These are phyloP conservation scores for Phylloporus rhodoxanthus DNA, from an alignment of 768 basidiomycete genomes.

Conservation along the genomic window DNA sequence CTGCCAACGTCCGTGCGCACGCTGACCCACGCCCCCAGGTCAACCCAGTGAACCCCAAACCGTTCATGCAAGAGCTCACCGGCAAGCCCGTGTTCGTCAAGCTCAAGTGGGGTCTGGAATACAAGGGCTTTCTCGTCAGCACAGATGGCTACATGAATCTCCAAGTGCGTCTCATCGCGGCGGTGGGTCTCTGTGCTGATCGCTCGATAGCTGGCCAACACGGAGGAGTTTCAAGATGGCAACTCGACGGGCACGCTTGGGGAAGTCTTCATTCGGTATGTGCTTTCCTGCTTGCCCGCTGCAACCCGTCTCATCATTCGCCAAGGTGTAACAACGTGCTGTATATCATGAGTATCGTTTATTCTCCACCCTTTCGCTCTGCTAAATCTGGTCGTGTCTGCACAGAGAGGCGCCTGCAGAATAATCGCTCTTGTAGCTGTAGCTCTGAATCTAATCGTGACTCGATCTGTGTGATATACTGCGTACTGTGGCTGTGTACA, in stretches of 20 bases:
- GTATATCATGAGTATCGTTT: slow-evolving; percentile 76
- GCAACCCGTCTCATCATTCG: slow-evolving; percentile 8
- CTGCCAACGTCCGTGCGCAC: background rate
- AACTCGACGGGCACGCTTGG: slow-evolving; percentile 94
- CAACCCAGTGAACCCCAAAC: slow-evolving; percentile 96
- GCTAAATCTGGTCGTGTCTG: slow-evolving; percentile 23
- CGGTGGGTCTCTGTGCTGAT: background rate
- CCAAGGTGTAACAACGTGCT: slow-evolving; percentile 90
- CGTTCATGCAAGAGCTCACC: slow-evolving; percentile 96
- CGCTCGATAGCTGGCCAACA: slow-evolving; percentile 79
- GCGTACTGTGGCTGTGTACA: slow-evolving; percentile 5
- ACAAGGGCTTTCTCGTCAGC: slow-evolving; percentile 97
- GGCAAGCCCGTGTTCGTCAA: slow-evolving; percentile 94
- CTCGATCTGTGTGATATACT: background rate
- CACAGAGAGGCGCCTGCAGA: slow-evolving; percentile 74
- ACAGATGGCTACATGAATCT: slow-evolving; percentile 99
- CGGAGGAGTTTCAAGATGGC: slow-evolving; percentile 96
- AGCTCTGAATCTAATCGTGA: slow-evolving; percentile 3
- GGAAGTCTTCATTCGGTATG: slow-evolving; percentile 96
- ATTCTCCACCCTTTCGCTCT: background rate
- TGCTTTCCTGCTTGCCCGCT: background rate
- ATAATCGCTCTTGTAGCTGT: slow-evolving; percentile 17
- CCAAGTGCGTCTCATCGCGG: slow-evolving; percentile 52
- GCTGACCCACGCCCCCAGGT: slow-evolving; percentile 42
- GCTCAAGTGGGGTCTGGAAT: slow-evolving; percentile 98